These are phyloP conservation scores for Elsinoe ampelina DNA, from an alignment of 2,329 filamentous ascomycete genomes.

Conservation along the genomic window DNA sequence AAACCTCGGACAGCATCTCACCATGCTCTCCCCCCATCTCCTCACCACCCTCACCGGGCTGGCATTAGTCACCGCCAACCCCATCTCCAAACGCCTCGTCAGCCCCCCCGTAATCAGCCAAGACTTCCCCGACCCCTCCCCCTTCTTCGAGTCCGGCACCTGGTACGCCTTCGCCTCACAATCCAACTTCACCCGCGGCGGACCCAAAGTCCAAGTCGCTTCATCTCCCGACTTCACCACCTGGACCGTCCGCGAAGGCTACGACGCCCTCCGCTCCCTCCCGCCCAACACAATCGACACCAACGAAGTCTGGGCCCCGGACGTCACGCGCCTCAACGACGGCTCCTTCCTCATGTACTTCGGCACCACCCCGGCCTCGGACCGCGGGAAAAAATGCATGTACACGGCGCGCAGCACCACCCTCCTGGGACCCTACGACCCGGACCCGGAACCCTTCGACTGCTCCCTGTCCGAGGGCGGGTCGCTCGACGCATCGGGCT, in stretches of 20 bases:
- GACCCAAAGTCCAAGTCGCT: constrained; percentile 28
- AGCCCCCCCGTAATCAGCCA: constrained; percentile 4
- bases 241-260: constrained; percentile 21
- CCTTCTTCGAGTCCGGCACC: constrained; percentile 24
- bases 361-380: constrained; percentile 19
- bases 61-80: not conserved
- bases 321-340: constrained; percentile 21
- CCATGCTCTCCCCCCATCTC: not conserved
- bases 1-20: not conserved
- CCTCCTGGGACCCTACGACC: constrained; percentile 23
- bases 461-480: constrained; percentile 21
- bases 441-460: constrained; percentile 22
- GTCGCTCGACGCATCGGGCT: constrained; percentile 24
- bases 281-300: constrained; percentile 23
- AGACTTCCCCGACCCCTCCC: constrained; percentile 26
- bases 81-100: not conserved
- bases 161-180: constrained; percentile 31
- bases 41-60: constrained; percentile 2
- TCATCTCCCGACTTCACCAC: constrained; percentile 26
- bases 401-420: constrained; percentile 21
- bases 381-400: constrained; percentile 21
- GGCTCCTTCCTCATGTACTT: constrained; percentile 25
- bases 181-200: constrained; percentile 19
- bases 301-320: constrained; percentile 29
- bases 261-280: constrained; percentile 26